Base-by-base conservation (phyloP, 78 protist genomes). In the Dictyostelium purpureum region DNA sequence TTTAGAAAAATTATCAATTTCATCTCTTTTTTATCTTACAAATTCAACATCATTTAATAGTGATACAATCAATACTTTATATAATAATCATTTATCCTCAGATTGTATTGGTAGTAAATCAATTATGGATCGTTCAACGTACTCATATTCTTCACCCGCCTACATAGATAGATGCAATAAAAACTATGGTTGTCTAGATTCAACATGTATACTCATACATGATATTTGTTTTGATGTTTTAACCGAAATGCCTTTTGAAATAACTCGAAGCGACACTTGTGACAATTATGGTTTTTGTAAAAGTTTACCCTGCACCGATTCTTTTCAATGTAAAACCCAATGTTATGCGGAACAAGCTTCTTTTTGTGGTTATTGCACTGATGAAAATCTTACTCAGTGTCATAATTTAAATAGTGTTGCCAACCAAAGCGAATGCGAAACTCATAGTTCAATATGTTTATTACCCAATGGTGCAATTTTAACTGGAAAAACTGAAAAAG, bases 311-410 rank as follows among this genome's bases (percentile, higher is more conserved):
- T n/a, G n/a, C n/a, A n/a, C n/a, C n/a, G n/a, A n/a, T n/a, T n/a
- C n/a, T n/a, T n/a, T n/a, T n/a, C n/a, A n/a, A n/a, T n/a, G n/a
- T n/a, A n/a, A n/a, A n/a, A n/a, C n/a, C n/a, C n/a, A n/a, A n/a
- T n/a, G n/a, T n/a, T n/a, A n/a, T n/a, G n/a, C n/a, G n/a, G n/a
- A n/a, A n/a, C n/a, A n/a, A n/a, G 24, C 28, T 33, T 24, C 12
- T 14, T 63, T 63, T 33, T 63, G 71, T 63, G 71, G 71, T 33
- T 18, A 63, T 63, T 63, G 71, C 18, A 63, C 24, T 63, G 35
- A 37, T 31, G 6, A 33, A 2, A 11, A 63, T 61, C n/a, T n/a
- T n/a, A n/a, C n/a, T n/a, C n/a, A n/a, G 35, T 10, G 4, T 47
- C 52, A 31, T 14, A 11, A 24, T 57, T n/a, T n/a, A n/a, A n/a